Evolutionary conservation across 1,139 yeast genomes (phyloP), one percentile per base, ranked within the genome.

Genomic region (Saccharomyces hybrid): DNA sequence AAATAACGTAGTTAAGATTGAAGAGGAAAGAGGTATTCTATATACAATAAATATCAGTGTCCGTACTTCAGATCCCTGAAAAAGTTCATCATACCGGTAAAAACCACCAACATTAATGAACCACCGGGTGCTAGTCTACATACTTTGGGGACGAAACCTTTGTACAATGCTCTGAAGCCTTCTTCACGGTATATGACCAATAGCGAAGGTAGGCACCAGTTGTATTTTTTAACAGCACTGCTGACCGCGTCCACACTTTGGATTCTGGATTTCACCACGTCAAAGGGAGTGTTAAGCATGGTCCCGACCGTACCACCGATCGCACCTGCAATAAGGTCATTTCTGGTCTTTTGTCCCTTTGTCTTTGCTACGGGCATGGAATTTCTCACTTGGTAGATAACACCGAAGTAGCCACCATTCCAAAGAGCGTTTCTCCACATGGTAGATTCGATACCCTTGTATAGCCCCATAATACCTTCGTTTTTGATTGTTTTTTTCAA

Each of bases 91-190:
- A 93, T 84, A 41, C 91, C 79, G 51, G 97, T 89, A 77, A 90
- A 93, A 20, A 95, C 99, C 53, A 95, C 98, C 71, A 93, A 79
- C 68, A 95, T 77, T 64, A 95, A 91, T 76, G 99, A 99, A 71
- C 99, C 99, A 68, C 99, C 99, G 57, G 99, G 99, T 54, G 99
- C 99, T 64, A 95, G 80, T 80, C 99, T 85, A 71, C 93, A 80
- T 23, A 95, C 98, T 79, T 95, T 95, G 64, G 99, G 99, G 64
- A 93, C 72, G 81, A 93, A 93, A 49, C 97, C 98, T 76, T 88
- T 91, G 74, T 90, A 90, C 57, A 91, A 80, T 13, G 97, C 96
- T 55, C 75, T 77, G 64, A 88, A 81, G 42, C 96, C 97, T 77
- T 91, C 98, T 73, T 93, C 99, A 70, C 79, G 83, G 65, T 84